These are phyloP conservation scores for Stachybotrys chartarum DNA, from an alignment of 2,329 filamentous ascomycete genomes.

Conservation along the genomic window DNA sequence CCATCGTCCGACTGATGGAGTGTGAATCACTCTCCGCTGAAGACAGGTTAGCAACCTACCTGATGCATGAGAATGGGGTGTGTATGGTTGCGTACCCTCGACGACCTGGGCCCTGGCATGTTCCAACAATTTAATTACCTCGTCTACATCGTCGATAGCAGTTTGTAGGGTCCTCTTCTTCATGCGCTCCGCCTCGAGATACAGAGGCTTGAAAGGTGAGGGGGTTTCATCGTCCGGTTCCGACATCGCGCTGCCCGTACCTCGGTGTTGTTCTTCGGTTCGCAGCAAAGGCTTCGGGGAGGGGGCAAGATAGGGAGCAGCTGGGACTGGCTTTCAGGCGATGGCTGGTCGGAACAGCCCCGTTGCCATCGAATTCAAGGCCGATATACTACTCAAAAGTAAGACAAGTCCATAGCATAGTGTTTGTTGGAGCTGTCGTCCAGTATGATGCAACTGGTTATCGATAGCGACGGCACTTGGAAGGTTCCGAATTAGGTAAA, in stretches of 20 bases:
- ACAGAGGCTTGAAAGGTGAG: constrained; percentile 48
- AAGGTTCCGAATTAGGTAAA: no score
- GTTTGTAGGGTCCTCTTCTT: constrained; percentile 61
- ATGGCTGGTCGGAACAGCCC: no score
- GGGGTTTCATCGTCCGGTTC: constrained; percentile 25
- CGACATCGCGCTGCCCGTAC: constrained; percentile 17
- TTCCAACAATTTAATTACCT: constrained; percentile 70
- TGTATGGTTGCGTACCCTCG: constrained; percentile 41
- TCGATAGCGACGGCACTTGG: no score
- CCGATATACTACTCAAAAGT: no score
- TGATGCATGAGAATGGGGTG: neutral
- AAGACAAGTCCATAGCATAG: no score
- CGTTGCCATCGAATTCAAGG: no score
- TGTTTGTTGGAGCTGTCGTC: no score
- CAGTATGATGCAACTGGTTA: no score
- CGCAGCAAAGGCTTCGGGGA: no score
- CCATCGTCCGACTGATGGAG: constrained; percentile 65
- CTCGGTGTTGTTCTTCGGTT: neutral
- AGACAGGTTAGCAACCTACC: neutral
- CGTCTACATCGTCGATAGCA: constrained; percentile 73
- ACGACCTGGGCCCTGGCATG: constrained; percentile 68
- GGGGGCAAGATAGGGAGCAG: no score
- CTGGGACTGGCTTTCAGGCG: no score
- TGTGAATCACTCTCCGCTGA: constrained; percentile 32
- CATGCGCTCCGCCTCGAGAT: constrained; percentile 68